Conservation (phyloP, 257 asterid genomes). For the Lantana camara region DNA sequence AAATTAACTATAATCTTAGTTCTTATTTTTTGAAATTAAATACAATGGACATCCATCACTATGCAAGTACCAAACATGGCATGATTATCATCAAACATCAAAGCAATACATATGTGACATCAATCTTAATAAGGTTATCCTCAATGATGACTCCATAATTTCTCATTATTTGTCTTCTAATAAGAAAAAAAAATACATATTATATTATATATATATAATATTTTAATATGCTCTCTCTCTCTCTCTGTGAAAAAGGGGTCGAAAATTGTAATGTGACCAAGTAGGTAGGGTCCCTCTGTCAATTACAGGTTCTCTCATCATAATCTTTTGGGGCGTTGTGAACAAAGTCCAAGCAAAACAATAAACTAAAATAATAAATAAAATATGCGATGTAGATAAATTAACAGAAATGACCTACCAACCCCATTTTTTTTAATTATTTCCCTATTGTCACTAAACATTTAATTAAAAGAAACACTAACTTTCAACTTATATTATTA, state of each 20-base stretch:
- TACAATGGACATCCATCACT: no score
- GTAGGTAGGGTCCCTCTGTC: slow-evolving; percentile 26
- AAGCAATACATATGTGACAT: slow-evolving; percentile 16
- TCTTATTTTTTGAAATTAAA: no score
- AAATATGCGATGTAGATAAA: neutral
- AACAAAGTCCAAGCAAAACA: slow-evolving; percentile 19
- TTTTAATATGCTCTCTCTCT: no score
- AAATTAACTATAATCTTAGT: no score
- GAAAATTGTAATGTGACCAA: slow-evolving; percentile 11
- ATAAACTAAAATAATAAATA: neutral
- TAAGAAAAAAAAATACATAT: neutral
- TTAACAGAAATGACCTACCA: no score
- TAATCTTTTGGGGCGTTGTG: slow-evolving; percentile 21
- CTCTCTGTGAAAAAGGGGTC: no score
- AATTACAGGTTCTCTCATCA: slow-evolving; percentile 18
- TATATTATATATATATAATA: neutral
- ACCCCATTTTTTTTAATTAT: no score
- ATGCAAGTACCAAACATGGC: slow-evolving; percentile 23
- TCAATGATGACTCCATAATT: slow-evolving; percentile 36
- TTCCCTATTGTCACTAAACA: no score
- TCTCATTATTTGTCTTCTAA: slow-evolving; percentile 26
- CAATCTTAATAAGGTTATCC: slow-evolving; percentile 1
- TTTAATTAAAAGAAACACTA: no score
- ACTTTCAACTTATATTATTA: no score
- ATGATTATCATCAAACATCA: slow-evolving; percentile 17